Evolutionary conservation across 495 filamentous ascomycete species (phyloP).

Genomic region (Penicillium soppii): DNA sequence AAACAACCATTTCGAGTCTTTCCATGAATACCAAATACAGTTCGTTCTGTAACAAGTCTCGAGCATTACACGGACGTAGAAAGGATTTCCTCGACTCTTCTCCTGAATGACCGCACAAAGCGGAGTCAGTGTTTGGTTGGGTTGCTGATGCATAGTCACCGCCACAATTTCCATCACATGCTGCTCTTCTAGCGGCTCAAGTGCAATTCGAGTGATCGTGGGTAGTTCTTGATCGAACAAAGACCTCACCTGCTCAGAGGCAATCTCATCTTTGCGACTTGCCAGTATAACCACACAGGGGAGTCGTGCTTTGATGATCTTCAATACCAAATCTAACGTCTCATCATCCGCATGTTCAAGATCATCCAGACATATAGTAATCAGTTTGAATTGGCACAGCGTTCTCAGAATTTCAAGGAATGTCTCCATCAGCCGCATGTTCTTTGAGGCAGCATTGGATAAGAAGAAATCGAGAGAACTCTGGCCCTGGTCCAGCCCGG

Average conservation of each 20-base stretch:
- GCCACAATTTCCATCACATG: conserved; percentile 76
- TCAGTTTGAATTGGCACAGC: conserved; percentile 73
- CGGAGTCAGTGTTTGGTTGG: conserved; percentile 38
- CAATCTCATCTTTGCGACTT: conserved; percentile 40
- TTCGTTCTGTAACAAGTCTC: conserved; percentile 79
- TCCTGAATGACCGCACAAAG: conserved; percentile 73
- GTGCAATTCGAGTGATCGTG: conserved; percentile 61
- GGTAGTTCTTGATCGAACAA: conserved; percentile 42
- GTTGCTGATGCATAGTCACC: conserved; percentile 60
- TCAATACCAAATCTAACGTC: conserved; percentile 72
- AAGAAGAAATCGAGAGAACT: conserved; percentile 70
- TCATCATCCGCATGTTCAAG: conserved; percentile 86
- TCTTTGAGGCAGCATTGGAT: conserved; percentile 66
- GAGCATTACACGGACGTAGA: conserved; percentile 89
- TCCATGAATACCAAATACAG: conserved; percentile 88
- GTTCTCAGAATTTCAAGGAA: conserved; percentile 81
- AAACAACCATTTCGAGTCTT: conserved; percentile 74
- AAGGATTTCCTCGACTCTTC: conserved; percentile 79
- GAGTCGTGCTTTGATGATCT: conserved; percentile 68
- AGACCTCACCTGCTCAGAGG: conserved; percentile 41
- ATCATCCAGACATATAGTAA: conserved; percentile 83
- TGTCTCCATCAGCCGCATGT: conserved; percentile 76
- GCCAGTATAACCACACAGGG: conserved; percentile 74
- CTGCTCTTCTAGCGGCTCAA: conserved; percentile 68
- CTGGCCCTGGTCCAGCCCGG: conserved; percentile 42